Evolutionary conservation across 2,329 filamentous ascomycete genomes (phyloP), one percentile per base, ranked within the genome.

Genomic region (Phaeosphaeriaceae sp.): DNA sequence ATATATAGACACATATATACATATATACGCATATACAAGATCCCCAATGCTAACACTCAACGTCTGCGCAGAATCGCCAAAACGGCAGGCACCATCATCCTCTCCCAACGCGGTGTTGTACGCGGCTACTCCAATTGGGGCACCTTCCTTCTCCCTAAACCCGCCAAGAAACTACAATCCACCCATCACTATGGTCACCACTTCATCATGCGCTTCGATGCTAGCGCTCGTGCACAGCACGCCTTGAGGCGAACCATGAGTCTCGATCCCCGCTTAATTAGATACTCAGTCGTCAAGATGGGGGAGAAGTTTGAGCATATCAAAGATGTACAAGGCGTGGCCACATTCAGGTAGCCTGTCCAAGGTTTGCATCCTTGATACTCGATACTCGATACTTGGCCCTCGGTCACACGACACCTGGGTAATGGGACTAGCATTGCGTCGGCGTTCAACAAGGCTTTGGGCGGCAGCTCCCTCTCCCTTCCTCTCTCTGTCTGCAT

Each of bases 171-270:
- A 70, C 87, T 95, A 75, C 92, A 97, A 77, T 86, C 88, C 63
- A 86, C 86, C 60, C 88, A 97, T 82, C 84, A 84, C 58, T 83
- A 86, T 62, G 94, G 94, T 46, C 92, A 97, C 79, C 96, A 99
- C 82, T 99, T 99, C 76, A 89, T 96, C 69, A 90, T 99, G 89
- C 90, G 94, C 64, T 99, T 96, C 81, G 94, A 99, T 74, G 79
- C 88, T 48, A 88, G 87, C 51, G 78, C 86, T 6, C 74, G 79
- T 42, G 87, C 89, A 6, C 93, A 97, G 76, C 79, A 89, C 59
- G 81, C 86, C 35, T 83, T 99, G 33, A 83, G 87, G 54, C 82
- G 82, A 52, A 93, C 89, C 15, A 81, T 99, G 60, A 83, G 85
- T 42, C 81, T 96, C 61, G 94, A 99, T 77, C 93, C 94, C 33